Percentiles rank a stretch among this genome's conserved stretches.
Evolutionary conservation across 495 filamentous ascomycete genomes (phyloP).

Genomic region (Aspergillus steynii): DNA sequence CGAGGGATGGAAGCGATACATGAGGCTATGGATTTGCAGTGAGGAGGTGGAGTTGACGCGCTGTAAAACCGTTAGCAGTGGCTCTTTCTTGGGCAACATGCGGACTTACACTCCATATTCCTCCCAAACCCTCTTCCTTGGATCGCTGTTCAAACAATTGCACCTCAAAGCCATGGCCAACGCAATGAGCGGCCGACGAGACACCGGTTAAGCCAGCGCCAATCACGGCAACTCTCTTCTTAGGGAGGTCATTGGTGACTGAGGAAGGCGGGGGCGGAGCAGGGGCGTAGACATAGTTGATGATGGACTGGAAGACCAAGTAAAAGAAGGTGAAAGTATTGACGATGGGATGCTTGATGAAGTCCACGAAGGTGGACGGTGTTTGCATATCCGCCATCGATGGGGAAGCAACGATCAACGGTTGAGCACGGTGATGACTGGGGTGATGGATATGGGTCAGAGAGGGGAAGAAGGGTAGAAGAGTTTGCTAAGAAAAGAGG

Average conservation of each 20-base stretch:
- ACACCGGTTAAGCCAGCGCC: conserved; percentile 83
- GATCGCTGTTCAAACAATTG: conserved; percentile 72
- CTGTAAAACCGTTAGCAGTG: conserved; percentile 31
- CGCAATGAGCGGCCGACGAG: conserved; percentile 78
- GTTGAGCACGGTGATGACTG: not conserved
- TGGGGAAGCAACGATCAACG: not conserved
- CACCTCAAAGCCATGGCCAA: conserved; percentile 85
- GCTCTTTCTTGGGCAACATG: not conserved
- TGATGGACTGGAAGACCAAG: conserved; percentile 63
- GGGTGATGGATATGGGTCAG: not conserved
- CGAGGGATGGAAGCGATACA: conserved; percentile 87
- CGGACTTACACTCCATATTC: conserved; percentile 76
- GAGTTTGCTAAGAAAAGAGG: too few species aligned
- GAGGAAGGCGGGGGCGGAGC: conserved; percentile 60
- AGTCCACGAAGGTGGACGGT: conserved; percentile 12
- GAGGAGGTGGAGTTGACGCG: conserved; percentile 81
- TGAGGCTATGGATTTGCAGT: conserved; percentile 79
- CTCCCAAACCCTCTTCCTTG: conserved; percentile 62
- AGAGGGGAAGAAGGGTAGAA: not conserved
- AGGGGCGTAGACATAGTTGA: conserved; percentile 68
- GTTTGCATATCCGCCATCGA: not conserved
- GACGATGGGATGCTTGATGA: conserved; percentile 37
- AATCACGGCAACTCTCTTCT: conserved; percentile 75
- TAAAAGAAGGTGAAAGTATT: conserved; percentile 59
- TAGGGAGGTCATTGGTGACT: conserved; percentile 41